Conservation (phyloP, 306 rosid species). For the Potentilla sterilis region DNA sequence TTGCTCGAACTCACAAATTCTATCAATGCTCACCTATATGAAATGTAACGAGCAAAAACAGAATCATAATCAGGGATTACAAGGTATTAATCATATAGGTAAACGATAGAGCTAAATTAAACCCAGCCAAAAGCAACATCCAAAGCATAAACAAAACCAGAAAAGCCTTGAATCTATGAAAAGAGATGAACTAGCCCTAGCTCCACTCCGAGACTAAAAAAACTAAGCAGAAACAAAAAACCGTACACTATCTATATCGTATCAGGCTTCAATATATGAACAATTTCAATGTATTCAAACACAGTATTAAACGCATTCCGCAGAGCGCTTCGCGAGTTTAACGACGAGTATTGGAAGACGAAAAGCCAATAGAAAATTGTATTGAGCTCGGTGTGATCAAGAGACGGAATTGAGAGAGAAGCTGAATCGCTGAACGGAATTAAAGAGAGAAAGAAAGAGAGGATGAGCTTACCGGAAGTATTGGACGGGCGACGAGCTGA, state of each 20-base stretch:
- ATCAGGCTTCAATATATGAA: background rate
- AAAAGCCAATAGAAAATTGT: background rate
- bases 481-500: conserved; percentile 9
- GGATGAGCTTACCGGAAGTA: conserved; percentile 6
- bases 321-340: background rate
- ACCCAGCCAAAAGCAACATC: background rate
- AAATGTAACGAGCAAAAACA: background rate
- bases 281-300: background rate
- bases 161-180: background rate
- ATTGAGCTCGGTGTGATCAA: background rate
- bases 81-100: background rate
- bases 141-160: background rate
- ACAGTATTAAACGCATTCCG: background rate
- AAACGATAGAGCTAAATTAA: background rate
- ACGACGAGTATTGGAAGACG: background rate
- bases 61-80: background rate
- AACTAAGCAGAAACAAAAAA: background rate
- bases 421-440: background rate
- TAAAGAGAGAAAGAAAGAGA: background rate
- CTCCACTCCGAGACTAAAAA: conserved; percentile 8
- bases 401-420: background rate
- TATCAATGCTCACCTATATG: background rate
- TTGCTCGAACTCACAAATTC: background rate
- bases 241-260: background rate
- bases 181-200: conserved; percentile 6